Percentiles rank a stretch among this genome's conserved stretches.
These are phyloP conservation scores for Phytopythium sindhum DNA, from an alignment of 352 stramenopile species.

Conservation along the genomic window DNA sequence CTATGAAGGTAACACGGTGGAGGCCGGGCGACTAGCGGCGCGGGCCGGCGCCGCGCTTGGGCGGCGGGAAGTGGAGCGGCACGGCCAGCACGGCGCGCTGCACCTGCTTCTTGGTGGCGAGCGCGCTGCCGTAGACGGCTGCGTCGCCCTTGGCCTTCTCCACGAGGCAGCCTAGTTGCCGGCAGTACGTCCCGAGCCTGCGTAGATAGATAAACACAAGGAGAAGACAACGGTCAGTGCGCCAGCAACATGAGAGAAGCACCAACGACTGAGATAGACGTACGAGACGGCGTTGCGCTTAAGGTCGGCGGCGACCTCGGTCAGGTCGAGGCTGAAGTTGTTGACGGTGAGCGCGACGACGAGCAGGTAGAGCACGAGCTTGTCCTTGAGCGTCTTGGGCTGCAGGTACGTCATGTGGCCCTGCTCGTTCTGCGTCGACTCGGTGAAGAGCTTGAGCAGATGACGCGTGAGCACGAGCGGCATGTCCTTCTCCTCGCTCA, in stretches of 20 bases:
- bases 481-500: slow-evolving; percentile 76
- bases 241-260: slow-evolving; percentile 2
- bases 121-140: slow-evolving; percentile 47
- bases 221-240: slow-evolving; percentile 3
- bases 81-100: slow-evolving; percentile 67
- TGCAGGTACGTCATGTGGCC: slow-evolving; percentile 67
- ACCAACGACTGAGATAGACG: slow-evolving; percentile 6
- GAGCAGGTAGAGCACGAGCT: slow-evolving; percentile 74
- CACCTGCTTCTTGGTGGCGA: slow-evolving; percentile 69
- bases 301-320: slow-evolving; percentile 60
- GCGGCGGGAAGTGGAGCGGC: slow-evolving; percentile 70
- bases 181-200: slow-evolving; percentile 56
- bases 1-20: neutral
- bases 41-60: slow-evolving; percentile 51
- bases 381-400: slow-evolving; percentile 79
- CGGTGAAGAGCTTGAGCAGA: slow-evolving; percentile 66
- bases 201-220: slow-evolving; percentile 4
- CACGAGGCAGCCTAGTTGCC: slow-evolving; percentile 67
- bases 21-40: slow-evolving; percentile 11
- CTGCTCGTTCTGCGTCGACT: slow-evolving; percentile 46
- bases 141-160: slow-evolving; percentile 69
- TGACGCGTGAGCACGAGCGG: slow-evolving; percentile 68
- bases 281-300: slow-evolving; percentile 53
- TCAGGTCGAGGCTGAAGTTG: slow-evolving; percentile 71
- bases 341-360: slow-evolving; percentile 73